Evolutionary conservation across 768 basidiomycete genomes (phyloP), one percentile per base, ranked within the genome.

Genomic region (Trametes sanguinea): DNA sequence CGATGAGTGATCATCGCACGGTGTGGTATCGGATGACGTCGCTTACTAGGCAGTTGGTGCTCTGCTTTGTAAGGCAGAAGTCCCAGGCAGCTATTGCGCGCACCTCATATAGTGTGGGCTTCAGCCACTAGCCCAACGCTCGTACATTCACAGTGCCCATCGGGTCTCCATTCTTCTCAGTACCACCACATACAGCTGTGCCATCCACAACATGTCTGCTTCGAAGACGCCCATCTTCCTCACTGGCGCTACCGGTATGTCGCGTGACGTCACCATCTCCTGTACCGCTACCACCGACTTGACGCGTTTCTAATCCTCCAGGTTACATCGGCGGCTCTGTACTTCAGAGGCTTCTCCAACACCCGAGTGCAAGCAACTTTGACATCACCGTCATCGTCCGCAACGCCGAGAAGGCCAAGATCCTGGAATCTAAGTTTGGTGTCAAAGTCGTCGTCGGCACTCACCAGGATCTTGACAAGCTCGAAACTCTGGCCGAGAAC

Each of bases 251-350:
- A 81, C 81, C 11, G 80, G 81, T 78, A 60, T 11, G 59, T 32
- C 32, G 6, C 33, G 17, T 42, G 39, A 37, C 51, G 51, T 37
- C 53, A 51, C 22, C 14, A 16, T 37, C 35, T 37, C 10, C 35
- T 10, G 35, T 37, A 37, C 35, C 35, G 10, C 35, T 10, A 37
- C 35, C 10, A n/a, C n/a, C n/a, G n/a, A n/a, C n/a, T n/a, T n/a
- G n/a, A n/a, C n/a, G n/a, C 10, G 10, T 10, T 37, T 37, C 35
- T 10, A 37, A 10, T 6, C 35, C 35, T 37, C 6, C 35, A 82
- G 84, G 84, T 9, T 86, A 85, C 69, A 82, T 85, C 47, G 83
- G 84, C 1, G 85, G 83, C 22, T 77, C 80, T 4, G 81, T 85
- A 42, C 76, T 86, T 2, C 61, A 75, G 3, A 77, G 76, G 35